Percentiles rank a stretch among this genome's conserved stretches.
Evolutionary conservation across 2,329 filamentous ascomycete species (phyloP).

Genomic region (Scopulariopsis brevicaulis): DNA sequence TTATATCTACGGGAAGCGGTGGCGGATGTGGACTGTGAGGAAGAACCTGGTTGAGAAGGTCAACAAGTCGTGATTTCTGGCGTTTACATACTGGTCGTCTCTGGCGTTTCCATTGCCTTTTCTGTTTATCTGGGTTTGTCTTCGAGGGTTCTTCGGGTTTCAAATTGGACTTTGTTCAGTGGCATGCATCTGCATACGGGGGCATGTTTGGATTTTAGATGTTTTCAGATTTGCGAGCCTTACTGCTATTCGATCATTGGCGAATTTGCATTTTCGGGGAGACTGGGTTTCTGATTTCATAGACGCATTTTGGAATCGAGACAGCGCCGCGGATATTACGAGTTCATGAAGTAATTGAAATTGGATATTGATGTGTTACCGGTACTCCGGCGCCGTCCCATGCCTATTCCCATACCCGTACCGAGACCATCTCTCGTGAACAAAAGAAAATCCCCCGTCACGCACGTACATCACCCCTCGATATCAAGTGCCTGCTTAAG

Average conservation of each 20-base stretch:
- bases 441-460: not conserved
- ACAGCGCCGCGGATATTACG: not conserved
- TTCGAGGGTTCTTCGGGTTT: not conserved
- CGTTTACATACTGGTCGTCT: not conserved
- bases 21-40: slow-evolving; percentile 86
- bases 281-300: not conserved
- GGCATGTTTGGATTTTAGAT: not conserved
- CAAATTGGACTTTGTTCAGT: not conserved
- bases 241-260: not conserved
- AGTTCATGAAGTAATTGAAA: not conserved
- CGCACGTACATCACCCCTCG: slow-evolving; percentile 18
- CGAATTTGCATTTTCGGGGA: not conserved
- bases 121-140: not conserved
- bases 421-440: not conserved
- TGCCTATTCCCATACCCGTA: not conserved
- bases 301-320: not conserved
- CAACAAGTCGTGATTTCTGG: not conserved
- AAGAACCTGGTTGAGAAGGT: slow-evolving; percentile 77
- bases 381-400: not conserved
- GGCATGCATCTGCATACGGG: not conserved
- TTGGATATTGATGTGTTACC: not conserved
- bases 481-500: slow-evolving; percentile 53
- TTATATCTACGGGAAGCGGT: slow-evolving; percentile 87
- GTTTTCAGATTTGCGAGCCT: not conserved
- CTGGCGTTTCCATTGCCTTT: not conserved